A percentile compares a stretch with the other conserved stretches of the same genome.
Conservation (phyloP, 257 asterid species). For the Plantago ovata region DNA sequence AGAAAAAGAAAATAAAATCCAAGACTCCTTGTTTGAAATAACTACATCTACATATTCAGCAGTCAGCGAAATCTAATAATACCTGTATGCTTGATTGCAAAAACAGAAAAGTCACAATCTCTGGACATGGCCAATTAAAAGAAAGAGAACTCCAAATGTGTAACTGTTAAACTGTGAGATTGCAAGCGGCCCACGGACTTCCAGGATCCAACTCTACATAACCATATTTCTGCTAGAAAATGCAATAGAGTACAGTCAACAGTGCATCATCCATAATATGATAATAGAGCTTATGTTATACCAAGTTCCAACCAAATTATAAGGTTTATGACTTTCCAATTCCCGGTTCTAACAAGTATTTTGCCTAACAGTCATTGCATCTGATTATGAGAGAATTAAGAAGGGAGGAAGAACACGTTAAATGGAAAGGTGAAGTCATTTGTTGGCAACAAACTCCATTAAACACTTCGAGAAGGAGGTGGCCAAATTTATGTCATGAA, state of each 20-base stretch:
- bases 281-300: background rate
- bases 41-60: background rate
- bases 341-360: background rate
- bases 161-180: constrained; percentile 89
- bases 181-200: constrained; percentile 78
- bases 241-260: background rate
- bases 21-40: background rate
- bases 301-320: background rate
- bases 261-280: background rate
- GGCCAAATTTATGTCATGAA: no score
- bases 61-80: background rate
- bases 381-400: background rate
- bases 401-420: background rate
- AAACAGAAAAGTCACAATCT: constrained; percentile 87
- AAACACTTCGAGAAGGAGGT: no score
- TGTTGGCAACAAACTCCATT: no score
- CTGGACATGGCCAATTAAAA: constrained; percentile 88
- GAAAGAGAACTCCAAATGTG: constrained; percentile 89
- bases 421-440: no score
- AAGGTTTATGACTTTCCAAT: background rate
- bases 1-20: background rate
- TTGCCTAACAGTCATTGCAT: no score
- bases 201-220: constrained; percentile 95
- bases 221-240: constrained; percentile 81
- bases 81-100: constrained; percentile 65